phyloP scores from a whole-genome alignment of 768 basidiomycete genomes.

The Cubamyces lactineus region DNA sequence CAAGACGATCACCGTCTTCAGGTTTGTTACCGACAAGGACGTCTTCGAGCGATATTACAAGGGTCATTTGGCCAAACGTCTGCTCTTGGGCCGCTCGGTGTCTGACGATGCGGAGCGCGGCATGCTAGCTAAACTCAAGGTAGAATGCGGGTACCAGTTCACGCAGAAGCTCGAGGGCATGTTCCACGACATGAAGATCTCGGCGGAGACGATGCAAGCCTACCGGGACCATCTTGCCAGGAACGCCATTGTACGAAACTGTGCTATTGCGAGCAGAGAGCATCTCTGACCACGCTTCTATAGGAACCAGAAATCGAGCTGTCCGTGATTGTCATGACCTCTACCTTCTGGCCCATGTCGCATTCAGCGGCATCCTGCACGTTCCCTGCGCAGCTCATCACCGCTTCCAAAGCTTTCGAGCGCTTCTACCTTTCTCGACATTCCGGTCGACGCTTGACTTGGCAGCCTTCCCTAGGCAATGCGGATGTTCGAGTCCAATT shows the following conservation, averaged over 20 bases:
- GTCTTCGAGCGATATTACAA: conserved; percentile 99
- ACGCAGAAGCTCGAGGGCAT: conserved; percentile 98
- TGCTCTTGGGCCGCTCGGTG: conserved; percentile 83
- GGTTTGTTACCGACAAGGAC: conserved; percentile 94
- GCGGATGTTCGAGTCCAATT: conserved; percentile 88
- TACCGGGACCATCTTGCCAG: conserved; percentile 67
- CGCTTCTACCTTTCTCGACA: conserved; percentile 89
- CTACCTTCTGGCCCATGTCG: conserved; percentile 94
- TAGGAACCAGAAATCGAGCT: conserved; percentile 81
- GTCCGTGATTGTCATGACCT: conserved; percentile 91
- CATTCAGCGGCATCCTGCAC: conserved; percentile 65
- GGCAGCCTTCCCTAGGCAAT: conserved; percentile 89
- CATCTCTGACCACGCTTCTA: neutral
- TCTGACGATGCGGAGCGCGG: conserved; percentile 98
- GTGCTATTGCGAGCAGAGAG: too few relatives aligned
- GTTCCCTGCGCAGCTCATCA: conserved; percentile 65
- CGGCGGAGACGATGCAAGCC: conserved; percentile 75
- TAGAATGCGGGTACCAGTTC: conserved; percentile 95
- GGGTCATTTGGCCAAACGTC: conserved; percentile 89
- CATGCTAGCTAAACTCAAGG: conserved; percentile 96
- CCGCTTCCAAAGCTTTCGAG: conserved; percentile 78
- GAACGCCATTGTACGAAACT: conserved; percentile 53
- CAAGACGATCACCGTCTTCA: conserved; percentile 95
- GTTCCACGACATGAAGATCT: conserved; percentile 96
- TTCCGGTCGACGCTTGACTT: conserved; percentile 86